Conservation (phyloP, 371 early-diverging fungal species). For the Mucor racemosus region DNA sequence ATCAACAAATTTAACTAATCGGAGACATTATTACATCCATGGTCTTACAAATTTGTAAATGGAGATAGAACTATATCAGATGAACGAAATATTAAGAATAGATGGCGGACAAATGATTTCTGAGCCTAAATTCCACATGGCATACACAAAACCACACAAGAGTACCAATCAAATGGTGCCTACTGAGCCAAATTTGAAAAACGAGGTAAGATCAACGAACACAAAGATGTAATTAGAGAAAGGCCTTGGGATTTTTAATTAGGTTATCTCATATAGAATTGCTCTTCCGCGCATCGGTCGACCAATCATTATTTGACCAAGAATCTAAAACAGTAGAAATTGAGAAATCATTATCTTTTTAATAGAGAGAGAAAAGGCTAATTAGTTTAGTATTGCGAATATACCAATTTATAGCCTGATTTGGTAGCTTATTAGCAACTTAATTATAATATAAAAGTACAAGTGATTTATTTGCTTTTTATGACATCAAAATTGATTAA, state of each 20-base stretch:
- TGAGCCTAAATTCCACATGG: slow-evolving; percentile 1
- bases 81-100: neutral
- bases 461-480: no score
- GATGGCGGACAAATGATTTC: neutral
- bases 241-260: neutral
- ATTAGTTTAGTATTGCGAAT: no score
- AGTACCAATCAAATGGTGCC: neutral
- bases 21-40: neutral
- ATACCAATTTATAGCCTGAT: no score
- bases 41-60: neutral
- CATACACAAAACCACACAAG: neutral
- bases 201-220: neutral
- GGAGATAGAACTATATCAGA: neutral
- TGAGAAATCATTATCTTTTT: no score
- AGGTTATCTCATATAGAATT: neutral
- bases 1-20: neutral
- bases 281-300: neutral
- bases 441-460: no score
- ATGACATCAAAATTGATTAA: no score
- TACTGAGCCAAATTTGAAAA: slow-evolving; percentile 4
- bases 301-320: slow-evolving; percentile 1
- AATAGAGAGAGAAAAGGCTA: no score
- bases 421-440: no score
- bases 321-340: neutral
- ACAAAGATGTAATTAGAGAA: slow-evolving; percentile 8